phyloP scores from a whole-genome alignment of 2,329 filamentous ascomycete species.

The Cadophora luteo-olivacea region DNA sequence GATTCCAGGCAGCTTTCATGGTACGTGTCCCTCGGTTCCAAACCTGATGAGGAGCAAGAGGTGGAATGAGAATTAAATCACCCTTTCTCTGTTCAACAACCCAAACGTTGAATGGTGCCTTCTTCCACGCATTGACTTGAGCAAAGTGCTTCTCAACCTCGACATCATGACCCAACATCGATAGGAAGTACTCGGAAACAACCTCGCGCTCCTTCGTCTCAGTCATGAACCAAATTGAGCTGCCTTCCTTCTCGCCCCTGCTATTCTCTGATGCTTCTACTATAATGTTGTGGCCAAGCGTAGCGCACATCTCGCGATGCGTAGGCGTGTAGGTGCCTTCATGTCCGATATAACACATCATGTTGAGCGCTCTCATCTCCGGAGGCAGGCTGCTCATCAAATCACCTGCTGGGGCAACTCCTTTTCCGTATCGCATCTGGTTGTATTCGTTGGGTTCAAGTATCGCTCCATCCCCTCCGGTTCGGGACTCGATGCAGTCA shows the following conservation, averaged over 20 bases:
- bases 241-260: slow-evolving; percentile 80
- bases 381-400: slow-evolving; percentile 90
- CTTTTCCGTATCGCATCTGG: slow-evolving; percentile 51
- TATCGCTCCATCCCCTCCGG: slow-evolving; percentile 60
- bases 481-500: slow-evolving; percentile 68
- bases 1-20: slow-evolving; percentile 98
- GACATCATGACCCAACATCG: slow-evolving; percentile 92
- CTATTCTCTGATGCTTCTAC: slow-evolving; percentile 82
- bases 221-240: slow-evolving; percentile 99
- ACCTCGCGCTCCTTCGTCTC: slow-evolving; percentile 90
- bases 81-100: slow-evolving; percentile 89
- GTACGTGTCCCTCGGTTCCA: slow-evolving; percentile 97
- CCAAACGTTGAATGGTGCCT: slow-evolving; percentile 90
- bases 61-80: slow-evolving; percentile 92
- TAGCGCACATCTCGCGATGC: slow-evolving; percentile 97
- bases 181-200: slow-evolving; percentile 92
- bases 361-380: slow-evolving; percentile 90
- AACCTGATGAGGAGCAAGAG: slow-evolving; percentile 93
- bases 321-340: slow-evolving; percentile 96
- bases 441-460: slow-evolving; percentile 51
- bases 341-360: slow-evolving; percentile 98
- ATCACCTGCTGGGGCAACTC: slow-evolving; percentile 76
- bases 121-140: slow-evolving; percentile 93
- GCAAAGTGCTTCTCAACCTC: slow-evolving; percentile 98
- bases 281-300: slow-evolving; percentile 97